Base-by-base conservation (phyloP, 2,329 filamentous ascomycete species). In the Xylaria sp. region DNA sequence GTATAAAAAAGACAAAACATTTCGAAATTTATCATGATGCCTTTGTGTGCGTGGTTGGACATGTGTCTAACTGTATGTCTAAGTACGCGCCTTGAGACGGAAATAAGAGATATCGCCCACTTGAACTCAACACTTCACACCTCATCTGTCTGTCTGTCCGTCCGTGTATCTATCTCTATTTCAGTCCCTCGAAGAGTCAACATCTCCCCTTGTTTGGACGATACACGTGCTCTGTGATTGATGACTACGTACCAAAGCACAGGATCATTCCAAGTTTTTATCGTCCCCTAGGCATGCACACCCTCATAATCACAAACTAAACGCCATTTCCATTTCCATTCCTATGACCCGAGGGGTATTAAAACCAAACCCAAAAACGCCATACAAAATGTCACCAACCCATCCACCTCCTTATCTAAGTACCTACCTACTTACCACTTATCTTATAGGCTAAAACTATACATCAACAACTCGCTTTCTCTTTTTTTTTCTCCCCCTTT, bases 281-380 rank as follows among this genome's bases (percentile, higher is more conserved):
- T n/a, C n/a, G n/a, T n/a, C n/a, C n/a, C n/a, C n/a, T n/a, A n/a
- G n/a, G n/a, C n/a, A n/a, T n/a, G n/a, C n/a, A n/a, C n/a, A n/a
- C n/a, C n/a, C n/a, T n/a, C n/a, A n/a, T n/a, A n/a, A n/a, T n/a
- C n/a, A n/a, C n/a, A n/a, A n/a, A n/a, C n/a, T n/a, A n/a, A n/a
- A n/a, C n/a, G n/a, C n/a, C n/a, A n/a, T n/a, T 28, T 31, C 2
- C 11, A 47, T 28, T 23, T 64, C 67, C 67, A 66, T 69, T 69
- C 68, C 66, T 64, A 52, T 57, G 54, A 58, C 66, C 54, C 68
- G 61, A 21, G 60, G 66, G 69, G 69, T 70, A 70, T 71, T 67
- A 50, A 66, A n/a, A n/a, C n/a, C n/a, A n/a, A n/a, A n/a, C n/a
- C 60, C 68, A 51, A 68, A 70, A 68, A 70, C 63, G 66, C 66